Conservation (phyloP, 2,329 filamentous ascomycete genomes). For the Fusarium virguliforme region DNA sequence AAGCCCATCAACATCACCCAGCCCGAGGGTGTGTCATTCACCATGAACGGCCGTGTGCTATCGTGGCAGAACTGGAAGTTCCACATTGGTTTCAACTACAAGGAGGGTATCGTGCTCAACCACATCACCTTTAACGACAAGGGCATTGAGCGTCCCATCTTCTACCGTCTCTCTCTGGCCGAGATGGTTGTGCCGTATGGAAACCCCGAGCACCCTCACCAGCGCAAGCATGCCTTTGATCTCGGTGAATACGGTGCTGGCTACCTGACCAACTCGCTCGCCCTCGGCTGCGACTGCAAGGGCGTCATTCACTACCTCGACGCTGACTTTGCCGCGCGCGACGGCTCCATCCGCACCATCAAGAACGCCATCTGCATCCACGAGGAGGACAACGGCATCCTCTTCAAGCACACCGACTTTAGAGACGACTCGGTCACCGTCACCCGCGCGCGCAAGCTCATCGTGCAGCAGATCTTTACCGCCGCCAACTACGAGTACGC, state of each 20-base stretch:
- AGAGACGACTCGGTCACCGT: conserved; percentile 90
- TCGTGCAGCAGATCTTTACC: conserved; percentile 94
- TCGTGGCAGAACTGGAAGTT: conserved; percentile 96
- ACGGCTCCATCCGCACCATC: conserved; percentile 83
- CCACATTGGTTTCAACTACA: conserved; percentile 95
- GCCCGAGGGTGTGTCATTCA: conserved; percentile 91
- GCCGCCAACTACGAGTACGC: conserved; percentile 96
- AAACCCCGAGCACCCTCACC: conserved; percentile 84
- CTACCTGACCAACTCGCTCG: conserved; percentile 86
- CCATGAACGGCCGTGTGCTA: conserved; percentile 77
- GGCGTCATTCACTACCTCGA: conserved; percentile 94
- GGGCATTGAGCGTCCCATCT: conserved; percentile 81
- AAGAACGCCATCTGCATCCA: conserved; percentile 97
- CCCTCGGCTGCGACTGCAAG: conserved; percentile 88
- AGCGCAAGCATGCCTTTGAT: conserved; percentile 87
- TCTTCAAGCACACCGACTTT: conserved; percentile 97
- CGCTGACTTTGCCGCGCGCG: conserved; percentile 84
- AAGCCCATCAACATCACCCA: conserved; percentile 93
- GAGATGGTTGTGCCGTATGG: conserved; percentile 97
- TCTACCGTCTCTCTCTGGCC: conserved; percentile 89
- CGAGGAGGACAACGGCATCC: conserved; percentile 91
- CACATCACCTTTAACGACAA: conserved; percentile 94
- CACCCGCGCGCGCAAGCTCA: conserved; percentile 86
- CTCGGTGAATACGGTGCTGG: conserved; percentile 86
- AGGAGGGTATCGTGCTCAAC: conserved; percentile 90